Evolutionary conservation across 352 stramenopile species (phyloP).

Genomic region (Pythium plurisporium): DNA sequence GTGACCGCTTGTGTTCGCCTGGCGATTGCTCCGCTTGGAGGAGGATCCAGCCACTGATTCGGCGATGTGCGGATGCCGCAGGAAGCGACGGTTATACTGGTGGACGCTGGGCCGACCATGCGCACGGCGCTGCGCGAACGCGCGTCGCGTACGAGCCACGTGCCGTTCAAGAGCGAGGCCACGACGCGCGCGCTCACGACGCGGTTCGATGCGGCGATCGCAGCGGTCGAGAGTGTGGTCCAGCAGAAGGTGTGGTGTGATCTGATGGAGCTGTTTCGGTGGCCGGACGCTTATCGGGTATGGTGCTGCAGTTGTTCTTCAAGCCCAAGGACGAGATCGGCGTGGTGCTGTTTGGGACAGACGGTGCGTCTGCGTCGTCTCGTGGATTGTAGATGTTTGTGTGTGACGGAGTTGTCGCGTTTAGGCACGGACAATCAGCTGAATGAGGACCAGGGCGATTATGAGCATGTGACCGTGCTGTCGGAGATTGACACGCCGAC

Average conservation of each 20-base stretch:
- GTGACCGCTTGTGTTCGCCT: not conserved
- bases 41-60: not conserved
- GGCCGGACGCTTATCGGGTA: not conserved
- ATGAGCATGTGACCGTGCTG: conserved; percentile 60
- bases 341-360: conserved; percentile 69
- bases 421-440: conserved; percentile 79
- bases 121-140: conserved; percentile 43
- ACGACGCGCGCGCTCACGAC: conserved; percentile 19
- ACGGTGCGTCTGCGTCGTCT: too few species aligned
- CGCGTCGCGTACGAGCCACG: conserved; percentile 1
- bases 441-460: conserved; percentile 68
- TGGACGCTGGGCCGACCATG: conserved; percentile 71
- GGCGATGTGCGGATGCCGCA: conserved; percentile 11
- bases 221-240: conserved; percentile 53
- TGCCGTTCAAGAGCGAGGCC: conserved; percentile 18
- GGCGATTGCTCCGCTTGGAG: not conserved
- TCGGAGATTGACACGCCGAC: conserved; percentile 58
- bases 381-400: too few species aligned
- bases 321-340: conserved; percentile 77
- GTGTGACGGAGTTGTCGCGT: too few species aligned
- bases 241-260: conserved; percentile 54
- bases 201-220: conserved; percentile 56
- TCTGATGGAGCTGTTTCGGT: not conserved
- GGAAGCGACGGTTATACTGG: conserved; percentile 64
- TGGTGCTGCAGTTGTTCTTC: conserved; percentile 75